Evolutionary conservation across 139 green algal genomes (phyloP), one percentile per base, ranked within the genome.

Genomic region (Coelastrella sp.): DNA sequence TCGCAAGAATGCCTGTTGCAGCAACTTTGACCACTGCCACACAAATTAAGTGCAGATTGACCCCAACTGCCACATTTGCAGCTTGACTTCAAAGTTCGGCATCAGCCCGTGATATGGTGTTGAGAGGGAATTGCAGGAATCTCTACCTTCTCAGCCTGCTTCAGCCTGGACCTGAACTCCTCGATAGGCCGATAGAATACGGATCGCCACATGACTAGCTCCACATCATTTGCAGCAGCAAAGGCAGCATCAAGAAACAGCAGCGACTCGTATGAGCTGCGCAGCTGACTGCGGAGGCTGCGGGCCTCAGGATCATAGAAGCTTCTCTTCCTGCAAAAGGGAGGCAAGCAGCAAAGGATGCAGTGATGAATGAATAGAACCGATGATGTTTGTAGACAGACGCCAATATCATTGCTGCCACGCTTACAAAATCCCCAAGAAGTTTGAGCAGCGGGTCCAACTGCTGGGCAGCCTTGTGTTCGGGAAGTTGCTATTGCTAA

Each of bases 111-210:
- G 75, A n/a, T 4, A 22, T 82, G 75, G n/a, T 49, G 24, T 5
- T 82, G 75, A 15, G 4, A 14, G 14, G 24, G n/a, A 19, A 24
- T 19, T 20, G 17, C 17, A 19, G 17, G 66, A 20, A 0, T 8
- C 17, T 89, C 91, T 93, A 80, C 90, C 70, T 93, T 89, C 8
- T 81, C 70, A 15, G 90, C 87, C 15, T 73, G 27, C 79, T 87
- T 83, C 19, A 96, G 82, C 8, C 94, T 72, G 8, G 56, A 74
- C 11, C 96, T 83, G 87, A 98, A 98, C 91, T 98, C 94, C 89
- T 97, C 95, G 7, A 98, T 97, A 22, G 95, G 94, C 22, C 89
- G 86, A 88, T 98, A 97, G 76, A 96, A 96, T 0, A 95, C 93
- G 3, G 63, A 70, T 86, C 96, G 96, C 96, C 96, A 98, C 35